Percentiles rank a stretch among this genome's conserved stretches.
Conservation (phyloP, 371 early-diverging fungal genomes). For the Lichtheimia ramosa region DNA sequence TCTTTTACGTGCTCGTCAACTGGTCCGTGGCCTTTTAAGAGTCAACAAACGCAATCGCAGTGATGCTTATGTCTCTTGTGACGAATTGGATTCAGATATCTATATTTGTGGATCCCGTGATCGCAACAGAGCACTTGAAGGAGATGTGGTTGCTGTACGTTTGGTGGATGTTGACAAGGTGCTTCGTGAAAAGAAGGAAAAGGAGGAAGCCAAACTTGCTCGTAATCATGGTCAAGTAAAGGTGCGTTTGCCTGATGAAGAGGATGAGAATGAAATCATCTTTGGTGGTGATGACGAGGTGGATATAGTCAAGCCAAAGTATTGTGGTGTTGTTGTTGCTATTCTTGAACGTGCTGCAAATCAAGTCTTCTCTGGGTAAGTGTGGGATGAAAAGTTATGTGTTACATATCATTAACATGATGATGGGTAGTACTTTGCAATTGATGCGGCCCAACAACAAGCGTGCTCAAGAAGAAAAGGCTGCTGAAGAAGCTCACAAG, state of each 20-base stretch:
- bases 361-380: constrained; percentile 63
- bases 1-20: constrained; percentile 44
- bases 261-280: constrained; percentile 50
- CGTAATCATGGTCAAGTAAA: constrained; percentile 47
- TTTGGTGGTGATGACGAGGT: constrained; percentile 60
- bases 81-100: constrained; percentile 66
- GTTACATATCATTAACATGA: not conserved
- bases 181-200: constrained; percentile 54
- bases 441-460: constrained; percentile 61
- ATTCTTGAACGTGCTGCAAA: constrained; percentile 65
- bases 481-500: constrained; percentile 34
- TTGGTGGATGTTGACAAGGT: constrained; percentile 74
- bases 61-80: constrained; percentile 85
- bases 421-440: constrained; percentile 40
- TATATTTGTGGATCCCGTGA: constrained; percentile 76
- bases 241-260: constrained; percentile 46
- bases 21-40: constrained; percentile 72
- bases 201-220: constrained; percentile 51
- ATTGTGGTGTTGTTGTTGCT: constrained; percentile 68
- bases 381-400: not conserved
- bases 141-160: constrained; percentile 84
- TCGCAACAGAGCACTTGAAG: constrained; percentile 88
- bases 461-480: constrained; percentile 51
- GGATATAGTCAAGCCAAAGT: constrained; percentile 57
- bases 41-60: constrained; percentile 82